Evolutionary conservation across 306 rosid species (phyloP).

Genomic region (Cucurbita argyrosperma): DNA sequence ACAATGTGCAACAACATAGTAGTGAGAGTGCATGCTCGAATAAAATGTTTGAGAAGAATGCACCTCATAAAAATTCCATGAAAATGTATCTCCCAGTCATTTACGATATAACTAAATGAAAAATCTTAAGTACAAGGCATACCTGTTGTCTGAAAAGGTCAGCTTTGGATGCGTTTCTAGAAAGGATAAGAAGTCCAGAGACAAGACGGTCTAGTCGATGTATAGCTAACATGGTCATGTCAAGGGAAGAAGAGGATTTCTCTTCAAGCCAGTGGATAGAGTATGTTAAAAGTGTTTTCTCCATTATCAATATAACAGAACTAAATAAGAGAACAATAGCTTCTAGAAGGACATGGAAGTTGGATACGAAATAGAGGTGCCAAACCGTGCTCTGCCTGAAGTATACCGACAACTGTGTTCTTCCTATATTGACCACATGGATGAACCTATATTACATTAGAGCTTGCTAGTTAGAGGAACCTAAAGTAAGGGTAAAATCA

Average conservation of each 20-base stretch:
- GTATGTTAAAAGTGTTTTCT: background rate
- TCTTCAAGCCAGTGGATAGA: background rate
- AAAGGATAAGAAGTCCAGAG: constrained; percentile 90
- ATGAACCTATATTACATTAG: constrained; percentile 58
- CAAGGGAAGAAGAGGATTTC: constrained; percentile 27
- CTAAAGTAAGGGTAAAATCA: background rate
- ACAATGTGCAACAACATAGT: too few relatives aligned
- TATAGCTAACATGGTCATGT: constrained; percentile 47
- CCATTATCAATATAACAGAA: background rate
- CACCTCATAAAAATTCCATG: background rate
- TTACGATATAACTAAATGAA: background rate
- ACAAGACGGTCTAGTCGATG: constrained; percentile 93
- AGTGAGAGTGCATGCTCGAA: background rate
- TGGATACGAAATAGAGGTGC: constrained; percentile 92
- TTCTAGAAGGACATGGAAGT: background rate
- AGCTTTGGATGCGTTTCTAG: constrained; percentile 78
- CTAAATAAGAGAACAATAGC: background rate
- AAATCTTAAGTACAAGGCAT: background rate
- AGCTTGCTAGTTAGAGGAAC: constrained; percentile 14
- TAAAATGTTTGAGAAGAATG: background rate
- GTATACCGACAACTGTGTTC: constrained; percentile 88
- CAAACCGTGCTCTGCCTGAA: constrained; percentile 79
- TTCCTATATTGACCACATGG: constrained; percentile 97
- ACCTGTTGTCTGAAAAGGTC: constrained; percentile 84
- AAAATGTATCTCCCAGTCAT: background rate